These are phyloP conservation scores for Nemania sp. DNA, from an alignment of 2,329 filamentous ascomycete species.

Conservation along the genomic window DNA sequence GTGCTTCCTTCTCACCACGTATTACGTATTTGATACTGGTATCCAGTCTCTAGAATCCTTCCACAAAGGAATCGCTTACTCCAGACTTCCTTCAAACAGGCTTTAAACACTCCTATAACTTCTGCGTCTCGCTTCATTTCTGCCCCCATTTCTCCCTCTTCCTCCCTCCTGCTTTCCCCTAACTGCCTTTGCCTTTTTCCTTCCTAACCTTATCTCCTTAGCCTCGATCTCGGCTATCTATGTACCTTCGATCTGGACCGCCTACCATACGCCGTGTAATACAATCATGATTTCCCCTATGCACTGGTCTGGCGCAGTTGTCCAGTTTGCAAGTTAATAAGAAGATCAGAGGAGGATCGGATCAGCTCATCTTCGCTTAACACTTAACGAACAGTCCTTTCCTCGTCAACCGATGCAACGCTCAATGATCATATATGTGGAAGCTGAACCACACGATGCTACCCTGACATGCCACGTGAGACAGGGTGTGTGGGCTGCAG, in stretches of 20 bases:
- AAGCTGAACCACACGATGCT: conserved; percentile 21
- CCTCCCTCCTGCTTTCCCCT: not conserved
- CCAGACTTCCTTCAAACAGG: not conserved
- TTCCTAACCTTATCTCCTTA: not conserved
- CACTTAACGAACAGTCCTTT: not conserved
- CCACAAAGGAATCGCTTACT: not conserved
- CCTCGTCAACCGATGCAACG: conserved; percentile 6
- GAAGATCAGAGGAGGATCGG: not conserved
- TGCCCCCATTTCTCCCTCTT: not conserved
- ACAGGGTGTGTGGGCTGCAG: conserved; percentile 2
- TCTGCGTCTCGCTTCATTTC: not conserved
- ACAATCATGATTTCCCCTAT: not conserved
- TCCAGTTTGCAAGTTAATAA: not conserved
- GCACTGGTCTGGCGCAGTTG: not conserved
- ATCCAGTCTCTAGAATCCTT: conserved; percentile 1
- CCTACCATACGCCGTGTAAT: not conserved
- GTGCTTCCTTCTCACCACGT: not conserved
- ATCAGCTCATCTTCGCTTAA: conserved; percentile 7
- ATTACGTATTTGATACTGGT: not conserved
- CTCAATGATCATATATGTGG: not conserved
- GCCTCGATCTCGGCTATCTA: not conserved
- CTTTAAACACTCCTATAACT: not conserved
- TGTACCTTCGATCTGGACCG: not conserved
- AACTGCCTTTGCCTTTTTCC: not conserved
- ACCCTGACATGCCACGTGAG: conserved; percentile 31